Evolutionary conservation across 768 basidiomycete genomes (phyloP), one percentile per base, ranked within the genome.

Genomic region (Pulveroboletus sp.): DNA sequence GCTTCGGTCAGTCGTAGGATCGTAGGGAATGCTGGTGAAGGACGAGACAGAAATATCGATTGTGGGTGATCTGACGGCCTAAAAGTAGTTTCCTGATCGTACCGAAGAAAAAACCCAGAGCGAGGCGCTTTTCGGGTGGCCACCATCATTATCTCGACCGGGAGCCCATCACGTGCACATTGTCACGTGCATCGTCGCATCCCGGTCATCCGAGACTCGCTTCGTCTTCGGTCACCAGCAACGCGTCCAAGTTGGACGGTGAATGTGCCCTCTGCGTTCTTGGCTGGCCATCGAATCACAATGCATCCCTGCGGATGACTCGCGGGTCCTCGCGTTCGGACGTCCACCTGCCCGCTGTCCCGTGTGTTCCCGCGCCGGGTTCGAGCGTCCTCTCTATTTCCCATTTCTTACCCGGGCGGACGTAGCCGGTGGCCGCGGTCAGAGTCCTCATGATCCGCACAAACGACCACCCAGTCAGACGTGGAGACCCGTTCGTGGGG

Each of bases 101-200:
- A 31, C 31, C 31, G 31, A 31, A 21, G 31, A 31, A 31, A 31
- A 11, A 31, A 26, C 27, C 6, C 27, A 28, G 27, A 28, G 27
- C 21, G 21, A 33, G 32, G 32, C 32, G 32, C 9, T 26, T 21
- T 39, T 49, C 47, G 44, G 36, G 39, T 26, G 31, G 39, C 39
- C 38, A 10, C 28, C 31, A 45, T 45, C 35, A n/a, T 4, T 52
- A 44, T 36, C 52, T 39, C n/a, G n/a, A n/a, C n/a, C n/a, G n/a
- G n/a, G n/a, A n/a, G 27, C 27, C 6, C 10, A 39, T 35, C 32
- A 27, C 36, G 10, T 37, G 36, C n/a, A 5, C 10, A 5, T 1
- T 21, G 43, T 59, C 58, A 59, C 58, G 55, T 59, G 58, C 39
- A 1, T 32, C 8, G 26, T 54, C 28, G 3, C 18, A 21, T 21